A percentile compares a stretch with the other conserved stretches of the same genome.
Conservation (phyloP, 2,329 filamentous ascomycete genomes). For the Ophiostoma australiae region DNA sequence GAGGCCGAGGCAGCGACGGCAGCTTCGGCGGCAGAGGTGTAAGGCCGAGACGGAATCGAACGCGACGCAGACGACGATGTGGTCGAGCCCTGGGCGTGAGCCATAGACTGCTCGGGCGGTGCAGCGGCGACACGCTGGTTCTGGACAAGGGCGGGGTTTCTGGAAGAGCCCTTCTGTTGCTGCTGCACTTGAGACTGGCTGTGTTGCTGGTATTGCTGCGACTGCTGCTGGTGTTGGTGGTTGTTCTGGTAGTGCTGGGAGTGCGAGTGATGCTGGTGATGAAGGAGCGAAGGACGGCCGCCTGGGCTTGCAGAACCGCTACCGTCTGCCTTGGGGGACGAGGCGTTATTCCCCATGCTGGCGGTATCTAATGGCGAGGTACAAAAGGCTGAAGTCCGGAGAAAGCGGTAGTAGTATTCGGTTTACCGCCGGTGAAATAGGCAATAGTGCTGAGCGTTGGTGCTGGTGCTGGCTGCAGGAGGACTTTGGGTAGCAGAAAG, state of each 20-base stretch:
- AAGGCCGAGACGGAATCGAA: conserved; percentile 30
- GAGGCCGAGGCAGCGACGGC: conserved; percentile 26
- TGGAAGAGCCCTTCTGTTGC: conserved; percentile 26
- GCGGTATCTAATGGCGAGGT: conserved; percentile 16
- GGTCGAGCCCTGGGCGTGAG: conserved; percentile 56
- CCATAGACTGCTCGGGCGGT: conserved; percentile 57
- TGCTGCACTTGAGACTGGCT: conserved; percentile 29
- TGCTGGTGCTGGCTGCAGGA: neutral
- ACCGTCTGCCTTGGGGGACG: conserved; percentile 35
- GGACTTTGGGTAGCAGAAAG: neutral
- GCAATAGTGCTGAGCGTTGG: neutral
- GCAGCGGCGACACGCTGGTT: conserved; percentile 53
- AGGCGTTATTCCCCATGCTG: conserved; percentile 45
- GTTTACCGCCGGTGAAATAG: neutral
- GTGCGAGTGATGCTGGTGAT: conserved; percentile 26
- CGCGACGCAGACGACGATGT: conserved; percentile 30
- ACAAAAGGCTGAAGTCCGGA: neutral
- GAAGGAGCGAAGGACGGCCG: conserved; percentile 27
- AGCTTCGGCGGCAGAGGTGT: conserved; percentile 23
- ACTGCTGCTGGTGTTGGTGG: conserved; percentile 30
- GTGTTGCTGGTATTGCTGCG: conserved; percentile 29
- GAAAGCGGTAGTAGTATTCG: neutral
- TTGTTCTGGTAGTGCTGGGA: conserved; percentile 28
- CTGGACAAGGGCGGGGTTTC: conserved; percentile 52
- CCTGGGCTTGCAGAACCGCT: conserved; percentile 23